Percentiles rank a stretch among this genome's conserved stretches.
Evolutionary conservation across 2,329 filamentous ascomycete genomes (phyloP).

Genomic region (Malbranchea zuffiana): DNA sequence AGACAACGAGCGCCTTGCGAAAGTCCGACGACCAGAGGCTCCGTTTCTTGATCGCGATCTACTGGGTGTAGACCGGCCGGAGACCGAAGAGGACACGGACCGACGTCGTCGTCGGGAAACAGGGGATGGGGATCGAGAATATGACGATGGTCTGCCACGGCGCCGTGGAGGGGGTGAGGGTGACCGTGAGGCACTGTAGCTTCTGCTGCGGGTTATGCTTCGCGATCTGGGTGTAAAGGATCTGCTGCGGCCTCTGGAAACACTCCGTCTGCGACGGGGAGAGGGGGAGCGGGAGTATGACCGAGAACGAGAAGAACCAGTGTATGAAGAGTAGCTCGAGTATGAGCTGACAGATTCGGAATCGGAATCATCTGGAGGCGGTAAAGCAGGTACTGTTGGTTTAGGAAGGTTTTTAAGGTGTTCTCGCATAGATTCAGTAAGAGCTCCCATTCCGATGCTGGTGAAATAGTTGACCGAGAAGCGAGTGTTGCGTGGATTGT

Average conservation of each 20-base stretch:
- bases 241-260: constrained; percentile 13
- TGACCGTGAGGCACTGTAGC: constrained; percentile 30
- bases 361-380: constrained; percentile 47
- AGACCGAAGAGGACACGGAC: constrained; percentile 23
- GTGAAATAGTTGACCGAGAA: constrained; percentile 99
- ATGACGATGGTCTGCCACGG: constrained; percentile 20
- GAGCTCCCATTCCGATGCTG: constrained; percentile 85
- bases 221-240: constrained; percentile 16
- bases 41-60: constrained; percentile 17
- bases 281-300: constrained; percentile 38
- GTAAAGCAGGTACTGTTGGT: constrained; percentile 60
- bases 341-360: constrained; percentile 55
- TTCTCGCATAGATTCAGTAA: constrained; percentile 93
- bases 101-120: constrained; percentile 15
- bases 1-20: constrained; percentile 21
- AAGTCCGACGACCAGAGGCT: constrained; percentile 18
- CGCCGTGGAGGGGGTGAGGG: constrained; percentile 23
- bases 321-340: constrained; percentile 68
- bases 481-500: constrained; percentile 78
- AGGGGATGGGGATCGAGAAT: constrained; percentile 27
- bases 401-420: constrained; percentile 82
- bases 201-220: constrained; percentile 22
- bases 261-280: constrained; percentile 26
- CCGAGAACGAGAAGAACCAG: constrained; percentile 28
- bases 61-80: constrained; percentile 13